phyloP scores from a whole-genome alignment of 2,329 filamentous ascomycete species.

The Ophiosphaerella korrae region DNA sequence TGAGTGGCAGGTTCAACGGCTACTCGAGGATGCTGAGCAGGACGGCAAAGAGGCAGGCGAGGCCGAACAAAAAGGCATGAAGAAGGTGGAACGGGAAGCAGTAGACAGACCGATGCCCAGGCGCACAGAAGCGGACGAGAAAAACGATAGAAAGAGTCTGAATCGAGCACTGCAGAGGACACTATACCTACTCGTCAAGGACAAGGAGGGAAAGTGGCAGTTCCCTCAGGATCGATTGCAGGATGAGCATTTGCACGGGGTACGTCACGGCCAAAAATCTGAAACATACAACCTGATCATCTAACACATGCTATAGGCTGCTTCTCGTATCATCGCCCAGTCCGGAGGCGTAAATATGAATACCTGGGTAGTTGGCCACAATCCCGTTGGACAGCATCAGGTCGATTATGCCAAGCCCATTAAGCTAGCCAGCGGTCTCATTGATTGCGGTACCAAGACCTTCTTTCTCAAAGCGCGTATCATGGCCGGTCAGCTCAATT shows the following conservation, averaged over 20 bases:
- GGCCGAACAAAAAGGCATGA: constrained; percentile 37
- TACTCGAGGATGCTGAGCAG: constrained; percentile 75
- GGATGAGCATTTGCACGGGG: constrained; percentile 82
- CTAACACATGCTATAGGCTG: constrained; percentile 65
- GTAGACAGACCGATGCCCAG: constrained; percentile 74
- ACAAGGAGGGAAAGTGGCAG: constrained; percentile 72
- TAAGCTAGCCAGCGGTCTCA: constrained; percentile 23
- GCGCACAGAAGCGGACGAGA: constrained; percentile 76
- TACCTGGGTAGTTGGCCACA: constrained; percentile 93
- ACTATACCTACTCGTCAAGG: constrained; percentile 84
- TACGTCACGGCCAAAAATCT: constrained; percentile 55
- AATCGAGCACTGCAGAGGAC: constrained; percentile 80
- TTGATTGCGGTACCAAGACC: constrained; percentile 73
- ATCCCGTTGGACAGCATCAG: constrained; percentile 81
- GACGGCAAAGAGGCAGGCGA: constrained; percentile 51
- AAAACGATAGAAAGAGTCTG: constrained; percentile 75
- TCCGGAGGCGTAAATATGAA: constrained; percentile 95
- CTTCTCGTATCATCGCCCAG: constrained; percentile 76
- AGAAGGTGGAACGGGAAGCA: constrained; percentile 60
- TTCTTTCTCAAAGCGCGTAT: constrained; percentile 98
- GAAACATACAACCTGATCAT: no score
- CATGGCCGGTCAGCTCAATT: constrained; percentile 91
- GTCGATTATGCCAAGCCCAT: constrained; percentile 55
- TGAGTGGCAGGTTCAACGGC: constrained; percentile 67
- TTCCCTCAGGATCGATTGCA: constrained; percentile 76